Conservation (phyloP, 2,329 filamentous ascomycete genomes). For the Lecanicillium sp. region DNA sequence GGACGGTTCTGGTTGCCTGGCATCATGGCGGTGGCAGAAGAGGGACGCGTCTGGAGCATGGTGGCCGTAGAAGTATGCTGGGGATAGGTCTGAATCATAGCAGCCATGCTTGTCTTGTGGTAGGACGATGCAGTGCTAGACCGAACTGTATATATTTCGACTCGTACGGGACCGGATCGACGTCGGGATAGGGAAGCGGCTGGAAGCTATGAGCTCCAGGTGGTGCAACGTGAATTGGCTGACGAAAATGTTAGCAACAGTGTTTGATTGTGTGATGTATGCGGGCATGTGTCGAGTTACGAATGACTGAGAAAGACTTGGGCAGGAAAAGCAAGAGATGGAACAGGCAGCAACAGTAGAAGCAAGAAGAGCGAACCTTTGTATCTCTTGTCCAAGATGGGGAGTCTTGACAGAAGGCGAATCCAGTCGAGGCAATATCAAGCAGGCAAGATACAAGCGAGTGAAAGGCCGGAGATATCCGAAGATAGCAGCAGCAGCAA, state of each 20-base stretch:
- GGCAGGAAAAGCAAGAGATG: neutral
- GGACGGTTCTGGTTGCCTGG: slow-evolving; percentile 43
- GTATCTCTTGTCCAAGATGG: neutral
- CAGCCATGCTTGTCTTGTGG: slow-evolving; percentile 59
- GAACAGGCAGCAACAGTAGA: neutral
- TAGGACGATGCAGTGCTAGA: neutral
- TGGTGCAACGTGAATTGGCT: neutral
- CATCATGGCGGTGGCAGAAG: slow-evolving; percentile 46
- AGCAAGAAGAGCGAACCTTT: neutral
- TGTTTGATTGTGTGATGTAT: neutral
- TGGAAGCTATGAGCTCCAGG: neutral
- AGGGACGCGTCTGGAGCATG: slow-evolving; percentile 69
- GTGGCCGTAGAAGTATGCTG: slow-evolving; percentile 68
- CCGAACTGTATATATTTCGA: neutral
- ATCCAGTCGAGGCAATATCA: neutral
- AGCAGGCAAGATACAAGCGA: slow-evolving; percentile 8
- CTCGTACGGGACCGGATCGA: neutral
- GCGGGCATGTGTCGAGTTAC: neutral
- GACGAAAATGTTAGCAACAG: neutral
- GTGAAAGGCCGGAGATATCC: neutral
- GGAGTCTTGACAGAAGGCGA: neutral
- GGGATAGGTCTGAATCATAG: slow-evolving; percentile 74
- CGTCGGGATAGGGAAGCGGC: neutral
- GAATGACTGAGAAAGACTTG: neutral
- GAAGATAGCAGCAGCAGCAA: neutral